phyloP scores from a whole-genome alignment of 148 eudicot species.

The Euryodendron excelsum region DNA sequence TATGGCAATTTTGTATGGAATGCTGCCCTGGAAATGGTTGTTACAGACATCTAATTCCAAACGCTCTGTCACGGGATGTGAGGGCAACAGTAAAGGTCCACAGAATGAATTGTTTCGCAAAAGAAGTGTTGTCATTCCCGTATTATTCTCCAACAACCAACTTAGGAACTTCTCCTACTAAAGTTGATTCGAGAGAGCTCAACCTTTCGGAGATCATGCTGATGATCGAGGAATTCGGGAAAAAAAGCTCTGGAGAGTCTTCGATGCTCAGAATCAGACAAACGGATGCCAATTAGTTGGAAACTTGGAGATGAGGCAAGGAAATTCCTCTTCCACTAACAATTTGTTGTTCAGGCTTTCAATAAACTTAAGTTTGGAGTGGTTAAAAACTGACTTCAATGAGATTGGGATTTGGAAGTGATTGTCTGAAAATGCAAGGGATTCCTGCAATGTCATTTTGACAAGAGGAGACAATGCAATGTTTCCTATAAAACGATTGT shows the following conservation, averaged over 20 bases:
- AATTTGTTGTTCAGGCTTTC: too few species aligned
- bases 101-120: neutral
- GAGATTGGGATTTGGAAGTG: too few species aligned
- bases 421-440: too few species aligned
- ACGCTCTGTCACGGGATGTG: neutral
- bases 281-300: conserved; percentile 9
- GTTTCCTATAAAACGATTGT: conserved; percentile 4
- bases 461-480: too few species aligned
- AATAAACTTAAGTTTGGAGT: too few species aligned
- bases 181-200: too few species aligned
- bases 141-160: conserved; percentile 17
- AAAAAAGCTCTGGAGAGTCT: neutral
- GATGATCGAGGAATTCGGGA: conserved; percentile 15
- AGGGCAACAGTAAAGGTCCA: neutral
- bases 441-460: too few species aligned
- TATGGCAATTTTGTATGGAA: neutral
- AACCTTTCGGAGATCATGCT: conserved; percentile 11
- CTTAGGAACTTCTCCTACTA: conserved; percentile 13
- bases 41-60: neutral
- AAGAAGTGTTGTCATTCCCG: neutral
- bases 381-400: too few species aligned
- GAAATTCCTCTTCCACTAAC: too few species aligned
- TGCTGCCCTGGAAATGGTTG: neutral
- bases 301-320: too few species aligned
- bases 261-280: neutral